Base-by-base conservation (phyloP, 257 asterid genomes). In the Nicotiana noctiflora region DNA sequence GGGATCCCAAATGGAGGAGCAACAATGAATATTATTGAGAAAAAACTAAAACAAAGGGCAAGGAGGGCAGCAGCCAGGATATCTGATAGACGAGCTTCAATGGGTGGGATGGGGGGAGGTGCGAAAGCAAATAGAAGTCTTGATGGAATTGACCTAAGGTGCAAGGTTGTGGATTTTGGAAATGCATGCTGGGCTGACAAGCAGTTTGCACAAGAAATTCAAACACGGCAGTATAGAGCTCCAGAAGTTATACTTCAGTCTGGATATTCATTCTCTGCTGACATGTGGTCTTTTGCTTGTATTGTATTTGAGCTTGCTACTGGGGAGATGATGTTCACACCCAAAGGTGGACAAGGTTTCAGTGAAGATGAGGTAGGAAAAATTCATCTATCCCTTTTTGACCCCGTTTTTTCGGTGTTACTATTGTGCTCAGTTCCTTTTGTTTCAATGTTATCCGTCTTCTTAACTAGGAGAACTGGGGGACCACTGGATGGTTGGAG, bases 251-350 rank as follows among this genome's bases (percentile, higher is more conserved):
- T 96, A 77, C 90, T 96, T 83, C 91, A 89, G 70, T 90, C 94
- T 27, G 98, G 98, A 56, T 96, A 96, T 88, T 94, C 99, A 56
- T 90, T 85, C 81, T 84, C 99, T 79, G 90, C 94, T 83, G 99
- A 96, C 85, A 94, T 94, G 90, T 96, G 99, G 99, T 96, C 99
- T 18, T 92, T 96, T 85, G 99, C 97, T 75, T 96, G 99, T 86
- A 94, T 90, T 80, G 98, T 97, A 8, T 88, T 96, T 86, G 99
- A 96, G 89, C 98, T 96, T 53, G 98, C 98, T 32, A 92, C 99
- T 27, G 99, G 99, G 25, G 98, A 94, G 87, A 94, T 96, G 98
- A 89, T 96, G 93, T 96, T 96, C 86, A 84, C 97, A 53, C 99
- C 99, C 60, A 94, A 92, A 89, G 86, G 85, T 61, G 98, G 99